These are phyloP conservation scores for Zalerion maritima DNA, from an alignment of 495 filamentous ascomycete species.

Conservation along the genomic window DNA sequence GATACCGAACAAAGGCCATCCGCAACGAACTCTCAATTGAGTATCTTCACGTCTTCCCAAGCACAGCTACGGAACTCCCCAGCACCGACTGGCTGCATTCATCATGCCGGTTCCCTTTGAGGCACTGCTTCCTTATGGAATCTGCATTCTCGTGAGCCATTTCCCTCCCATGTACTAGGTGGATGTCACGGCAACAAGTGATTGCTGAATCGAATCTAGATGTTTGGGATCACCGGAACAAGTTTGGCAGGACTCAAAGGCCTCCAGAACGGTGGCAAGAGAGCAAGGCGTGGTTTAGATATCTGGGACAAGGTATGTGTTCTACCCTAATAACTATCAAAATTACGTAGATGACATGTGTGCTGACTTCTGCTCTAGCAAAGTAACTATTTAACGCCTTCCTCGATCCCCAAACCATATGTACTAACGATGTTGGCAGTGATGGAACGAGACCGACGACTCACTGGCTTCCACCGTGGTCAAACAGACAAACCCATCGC, in stretches of 20 bases:
- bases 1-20: no score
- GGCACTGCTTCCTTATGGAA: constrained; percentile 83
- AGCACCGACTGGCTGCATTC: constrained; percentile 11
- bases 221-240: constrained; percentile 75
- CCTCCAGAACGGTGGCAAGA: constrained; percentile 80
- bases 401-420: constrained; percentile 6
- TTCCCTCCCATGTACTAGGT: constrained; percentile 10
- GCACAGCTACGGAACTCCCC: no score
- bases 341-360: no score
- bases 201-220: constrained; percentile 39
- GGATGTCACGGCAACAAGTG: constrained; percentile 3
- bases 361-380: constrained; percentile 41
- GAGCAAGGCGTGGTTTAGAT: constrained; percentile 67
- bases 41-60: no score
- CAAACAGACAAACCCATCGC: constrained; percentile 70
- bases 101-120: constrained; percentile 94
- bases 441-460: constrained; percentile 88
- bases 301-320: constrained; percentile 80
- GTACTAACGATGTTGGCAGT: constrained; percentile 42
- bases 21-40: no score
- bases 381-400: constrained; percentile 42
- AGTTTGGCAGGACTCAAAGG: constrained; percentile 59
- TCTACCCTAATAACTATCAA: no score
- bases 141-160: constrained; percentile 65
- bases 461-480: constrained; percentile 75